Conservation (phyloP, 148 eudicot species). For the Rhododendron ovatum region DNA sequence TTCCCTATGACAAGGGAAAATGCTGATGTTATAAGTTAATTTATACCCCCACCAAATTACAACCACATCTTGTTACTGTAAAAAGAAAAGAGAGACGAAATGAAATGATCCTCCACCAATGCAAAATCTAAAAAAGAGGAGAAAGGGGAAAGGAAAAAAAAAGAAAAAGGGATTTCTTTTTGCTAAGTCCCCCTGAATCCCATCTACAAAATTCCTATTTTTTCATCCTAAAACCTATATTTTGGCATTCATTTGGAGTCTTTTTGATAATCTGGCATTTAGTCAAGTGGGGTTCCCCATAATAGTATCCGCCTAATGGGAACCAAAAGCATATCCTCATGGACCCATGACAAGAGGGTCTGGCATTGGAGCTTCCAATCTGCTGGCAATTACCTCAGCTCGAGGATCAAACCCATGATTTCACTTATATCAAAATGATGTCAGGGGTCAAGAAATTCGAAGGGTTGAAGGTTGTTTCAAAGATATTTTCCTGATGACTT, state of each 20-base stretch:
- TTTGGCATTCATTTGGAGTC: constrained; percentile 7
- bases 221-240: constrained; percentile 12
- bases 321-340: constrained; percentile 1
- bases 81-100: constrained; percentile 11
- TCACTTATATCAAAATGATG: background rate
- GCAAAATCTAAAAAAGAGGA: constrained; percentile 35
- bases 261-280: background rate
- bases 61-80: constrained; percentile 22
- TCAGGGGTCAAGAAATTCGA: background rate
- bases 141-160: constrained; percentile 1
- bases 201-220: constrained; percentile 29
- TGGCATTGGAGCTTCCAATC: constrained; percentile 7
- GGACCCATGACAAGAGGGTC: constrained; percentile 3
- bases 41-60: constrained; percentile 36
- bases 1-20: constrained; percentile 24
- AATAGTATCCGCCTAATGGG: background rate
- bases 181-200: constrained; percentile 22
- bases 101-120: constrained; percentile 44
- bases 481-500: constrained; percentile 97
- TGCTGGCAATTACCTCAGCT: constrained; percentile 6
- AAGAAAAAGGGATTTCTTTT: constrained; percentile 19
- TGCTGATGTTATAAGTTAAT: constrained; percentile 19
- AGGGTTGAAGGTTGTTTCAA: constrained; percentile 22
- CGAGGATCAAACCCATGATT: constrained; percentile 8
- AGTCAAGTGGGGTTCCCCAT: constrained; percentile 7